phyloP scores from a whole-genome alignment of 2,329 filamentous ascomycete genomes.

The Ascocoryne sarcoides region DNA sequence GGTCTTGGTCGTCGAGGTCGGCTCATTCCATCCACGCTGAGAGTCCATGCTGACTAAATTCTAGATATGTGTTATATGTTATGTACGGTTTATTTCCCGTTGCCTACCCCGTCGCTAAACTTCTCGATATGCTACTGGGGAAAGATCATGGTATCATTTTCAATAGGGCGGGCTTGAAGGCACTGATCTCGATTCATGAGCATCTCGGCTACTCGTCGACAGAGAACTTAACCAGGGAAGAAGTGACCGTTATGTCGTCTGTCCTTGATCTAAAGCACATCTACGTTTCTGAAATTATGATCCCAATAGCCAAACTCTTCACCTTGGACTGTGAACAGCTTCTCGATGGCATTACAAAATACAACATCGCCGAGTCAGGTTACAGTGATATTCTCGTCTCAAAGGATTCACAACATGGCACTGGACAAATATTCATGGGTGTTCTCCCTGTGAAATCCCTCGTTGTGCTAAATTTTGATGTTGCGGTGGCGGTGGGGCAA shows the following conservation, averaged over 20 bases:
- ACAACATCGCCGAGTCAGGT: constrained; percentile 79
- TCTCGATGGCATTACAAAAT: constrained; percentile 84
- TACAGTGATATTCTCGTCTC: constrained; percentile 93
- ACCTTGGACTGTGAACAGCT: constrained; percentile 84
- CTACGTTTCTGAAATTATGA: constrained; percentile 88
- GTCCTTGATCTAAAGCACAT: constrained; percentile 92
- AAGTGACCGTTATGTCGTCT: constrained; percentile 93
- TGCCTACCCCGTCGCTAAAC: constrained; percentile 87
- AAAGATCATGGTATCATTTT: constrained; percentile 91
- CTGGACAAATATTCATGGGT: constrained; percentile 90
- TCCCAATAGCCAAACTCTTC: constrained; percentile 90
- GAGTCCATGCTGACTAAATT: neutral
- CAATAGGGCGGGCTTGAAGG: constrained; percentile 94
- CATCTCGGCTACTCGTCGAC: constrained; percentile 18
- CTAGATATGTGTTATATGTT: constrained; percentile 54
- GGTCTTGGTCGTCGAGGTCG: constrained; percentile 47
- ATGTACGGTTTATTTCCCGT: constrained; percentile 88
- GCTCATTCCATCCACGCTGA: no score
- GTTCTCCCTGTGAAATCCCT: constrained; percentile 96
- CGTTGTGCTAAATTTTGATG: constrained; percentile 93
- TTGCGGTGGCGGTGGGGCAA: constrained; percentile 71
- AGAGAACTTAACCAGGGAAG: constrained; percentile 84
- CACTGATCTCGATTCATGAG: constrained; percentile 75
- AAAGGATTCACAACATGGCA: constrained; percentile 64
- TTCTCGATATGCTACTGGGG: constrained; percentile 83